Evolutionary conservation across 495 filamentous ascomycete genomes (phyloP), one percentile per base, ranked within the genome.

Genomic region (Sabuloglossum arenarium): DNA sequence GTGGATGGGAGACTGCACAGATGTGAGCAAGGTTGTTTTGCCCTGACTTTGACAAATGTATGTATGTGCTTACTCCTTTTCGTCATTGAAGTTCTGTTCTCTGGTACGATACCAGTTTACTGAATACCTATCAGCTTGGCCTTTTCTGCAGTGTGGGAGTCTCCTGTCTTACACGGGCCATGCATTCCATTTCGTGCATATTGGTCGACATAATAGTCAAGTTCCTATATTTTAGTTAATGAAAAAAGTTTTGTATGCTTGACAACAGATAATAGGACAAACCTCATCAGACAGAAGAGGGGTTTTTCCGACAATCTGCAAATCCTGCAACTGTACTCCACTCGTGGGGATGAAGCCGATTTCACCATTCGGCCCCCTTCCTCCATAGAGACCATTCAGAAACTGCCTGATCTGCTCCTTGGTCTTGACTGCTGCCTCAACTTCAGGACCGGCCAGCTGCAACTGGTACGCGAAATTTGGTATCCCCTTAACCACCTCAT

Each of bases 381-480:
- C 85, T 3, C 84, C 84, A 65, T 81, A 90, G 56, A 91, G 60
- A 31, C 73, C 75, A 46, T 73, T 77, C 55, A 97, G 61, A 56
- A 93, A 85, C 59, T 75, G 73, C 55, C 75, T 72, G 24, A 90
- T 76, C 39, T 77, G 71, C 3, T 75, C 74, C 56, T 73, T 73
- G 8, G 74, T 71, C 6, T 67, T 66, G 24, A 89, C 62, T 6
- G 67, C 64, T 28, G 68, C 68, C 62, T 90, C 84, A 21, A 90
- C 70, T 11, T 82, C 78, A 0, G 75, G 75, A 27, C 79, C 75
- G 0, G 70, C 73, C 31, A 97, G 75, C 34, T 88, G 86, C 37
- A 93, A 61, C 70, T 97, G 90, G 65, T 97, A 97, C 21, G 61
- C 71, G 63, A 86, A 87, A 60, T 85, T 79, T n/a, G 86, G 87